These are phyloP conservation scores for Vickermania spadyakhi DNA, from an alignment of 208 protist species.

Conservation along the genomic window DNA sequence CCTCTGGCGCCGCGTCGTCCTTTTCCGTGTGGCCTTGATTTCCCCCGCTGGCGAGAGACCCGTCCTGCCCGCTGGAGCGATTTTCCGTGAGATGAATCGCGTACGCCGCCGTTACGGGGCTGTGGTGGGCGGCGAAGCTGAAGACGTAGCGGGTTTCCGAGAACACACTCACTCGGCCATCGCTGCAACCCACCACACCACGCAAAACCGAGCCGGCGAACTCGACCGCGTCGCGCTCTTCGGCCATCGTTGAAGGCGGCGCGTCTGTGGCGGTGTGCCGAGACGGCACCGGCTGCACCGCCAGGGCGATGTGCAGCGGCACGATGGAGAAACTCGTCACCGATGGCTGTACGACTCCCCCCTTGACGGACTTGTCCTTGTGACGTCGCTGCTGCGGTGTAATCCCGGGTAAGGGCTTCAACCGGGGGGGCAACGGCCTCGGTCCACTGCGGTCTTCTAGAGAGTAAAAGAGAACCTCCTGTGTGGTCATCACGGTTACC, in stretches of 20 bases:
- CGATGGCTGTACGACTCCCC: neutral
- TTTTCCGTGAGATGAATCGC: constrained; percentile 18
- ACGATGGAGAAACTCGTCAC: constrained; percentile 39
- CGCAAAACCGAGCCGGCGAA: constrained; percentile 13
- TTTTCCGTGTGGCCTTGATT: too few species aligned
- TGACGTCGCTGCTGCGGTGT: constrained; percentile 7
- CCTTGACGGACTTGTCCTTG: neutral
- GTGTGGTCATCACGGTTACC: constrained; percentile 35
- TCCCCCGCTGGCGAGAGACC: too few species aligned
- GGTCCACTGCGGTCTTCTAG: constrained; percentile 25
- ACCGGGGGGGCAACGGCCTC: constrained; percentile 29
- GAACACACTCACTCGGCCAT: constrained; percentile 74
- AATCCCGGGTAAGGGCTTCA: constrained; percentile 21
- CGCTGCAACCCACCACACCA: constrained; percentile 53
- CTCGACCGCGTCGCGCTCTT: too few species aligned
- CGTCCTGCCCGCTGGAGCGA: neutral
- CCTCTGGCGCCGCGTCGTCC: neutral
- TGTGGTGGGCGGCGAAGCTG: constrained; percentile 62
- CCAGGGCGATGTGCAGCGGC: constrained; percentile 36
- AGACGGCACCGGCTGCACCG: constrained; percentile 22
- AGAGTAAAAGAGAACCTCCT: constrained; percentile 42
- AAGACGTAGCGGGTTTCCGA: constrained; percentile 57
- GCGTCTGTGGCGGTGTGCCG: too few species aligned
- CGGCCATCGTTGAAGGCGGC: too few species aligned
- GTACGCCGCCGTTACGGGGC: constrained; percentile 34